Base-by-base conservation (phyloP, 2,329 filamentous ascomycete species). In the Ophiostoma australiae region DNA sequence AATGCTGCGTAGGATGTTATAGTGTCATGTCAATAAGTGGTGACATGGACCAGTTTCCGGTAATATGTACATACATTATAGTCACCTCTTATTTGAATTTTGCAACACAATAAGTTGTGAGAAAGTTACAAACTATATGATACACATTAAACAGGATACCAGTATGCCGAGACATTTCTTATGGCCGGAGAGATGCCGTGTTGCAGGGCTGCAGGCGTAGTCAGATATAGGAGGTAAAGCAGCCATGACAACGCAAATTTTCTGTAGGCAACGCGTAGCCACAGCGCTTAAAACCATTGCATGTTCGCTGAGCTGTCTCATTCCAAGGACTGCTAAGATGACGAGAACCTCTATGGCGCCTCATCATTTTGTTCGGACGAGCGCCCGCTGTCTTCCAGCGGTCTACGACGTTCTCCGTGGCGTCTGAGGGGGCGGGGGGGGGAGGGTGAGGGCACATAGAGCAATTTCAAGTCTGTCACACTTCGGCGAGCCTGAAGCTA, bases 351-450 rank as follows among this genome's bases (percentile, higher is more conserved):
- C 10, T 58, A 58, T 58, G 52, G 23, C 44, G 31, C 20, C 48
- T 27, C 15, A 58, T n/a, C 4, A 48, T n/a, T n/a, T 48, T 48
- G 6, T 3, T 48, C 7, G 17, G 44, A n/a, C 44, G 8, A 8
- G 44, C 17, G 1, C 7, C 44, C 17, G 5, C 17, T 48, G 17
- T n/a, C 4, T 48, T 48, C 44, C 13, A 27, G 52, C 52, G 52
- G 52, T 58, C 52, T 58, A 58, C 11, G 52, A 58, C 52, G 52
- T 58, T 55, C n/a, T 55, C 52, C 52, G 52, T 55, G 6, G 52
- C 11, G n/a, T 27, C n/a, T 13, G n/a, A n/a, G n/a, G n/a, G n/a
- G n/a, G n/a, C n/a, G n/a, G n/a, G n/a, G n/a, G n/a, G n/a, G n/a
- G n/a, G n/a, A n/a, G n/a, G n/a, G n/a, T n/a, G n/a, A n/a, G n/a